Evolutionary conservation across 805 yeast genomes (phyloP), one percentile per base, ranked within the genome.

Genomic region (Lipomyces oligophaga): DNA sequence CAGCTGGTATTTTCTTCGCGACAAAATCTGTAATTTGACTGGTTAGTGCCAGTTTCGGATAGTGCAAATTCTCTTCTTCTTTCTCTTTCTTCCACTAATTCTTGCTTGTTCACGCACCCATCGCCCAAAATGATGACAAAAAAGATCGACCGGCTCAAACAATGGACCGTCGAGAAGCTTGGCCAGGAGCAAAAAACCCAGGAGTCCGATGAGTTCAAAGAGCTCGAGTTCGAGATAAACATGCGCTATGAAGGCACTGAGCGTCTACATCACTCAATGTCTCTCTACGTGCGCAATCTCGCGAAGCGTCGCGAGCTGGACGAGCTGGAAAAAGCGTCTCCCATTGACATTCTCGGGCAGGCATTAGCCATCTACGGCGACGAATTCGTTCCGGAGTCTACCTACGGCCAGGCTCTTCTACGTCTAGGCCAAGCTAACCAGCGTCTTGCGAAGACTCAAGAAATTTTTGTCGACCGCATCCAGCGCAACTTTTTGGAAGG

Each of bases 151-250:
- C 57, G 57, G 31, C 33, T 55, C 24, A 41, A 45, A 27, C 58
- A 51, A 27, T 55, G 58, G 58, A 55, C 58, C 19, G 46, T 54
- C 18, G 58, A 55, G 42, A 46, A 47, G 41, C 48, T 55, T 18
- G 58, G 58, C 36, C 55, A 55, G 41, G 58, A 55, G 43, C 58
- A 54, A 32, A 50, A 47, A 35, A 55, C 58, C 21, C 58, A 51
- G 30, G 54, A 51, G 54, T 49, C 58, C 8, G 58, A 55, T 34
- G 58, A 55, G 31, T 54, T 55, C 43, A 44, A 43, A 31, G 56
- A 55, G 34, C 54, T 55, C 33, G 56, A 54, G 44, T 47, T 31
- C 33, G 58, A 54, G 43, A 54, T 54, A 25, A 43, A 34, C 43
- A 47, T 54, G 51, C 58, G 58, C 31, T 45, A 47, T 40, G 48